Conservation (phyloP, 2,329 filamentous ascomycete genomes). For the Alternaria novae-zelandiae region DNA sequence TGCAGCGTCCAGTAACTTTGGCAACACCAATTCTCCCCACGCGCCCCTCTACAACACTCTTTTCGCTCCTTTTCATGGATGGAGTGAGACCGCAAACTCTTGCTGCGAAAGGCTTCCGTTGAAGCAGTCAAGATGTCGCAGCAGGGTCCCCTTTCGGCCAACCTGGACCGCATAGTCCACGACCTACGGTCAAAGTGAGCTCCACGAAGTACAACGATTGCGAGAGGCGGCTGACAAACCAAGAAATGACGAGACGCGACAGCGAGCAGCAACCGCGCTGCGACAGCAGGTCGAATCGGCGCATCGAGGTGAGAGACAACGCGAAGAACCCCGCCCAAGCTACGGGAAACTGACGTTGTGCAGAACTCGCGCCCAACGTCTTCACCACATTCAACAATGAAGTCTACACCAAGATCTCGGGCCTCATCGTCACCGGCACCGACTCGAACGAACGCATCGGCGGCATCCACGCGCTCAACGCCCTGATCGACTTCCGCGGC, state of each 20-base stretch:
- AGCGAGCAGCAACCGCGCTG: conserved; percentile 53
- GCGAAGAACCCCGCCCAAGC: conserved; percentile 17
- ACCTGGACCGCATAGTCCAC: conserved; percentile 61
- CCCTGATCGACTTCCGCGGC: conserved; percentile 93
- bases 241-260: conserved; percentile 54
- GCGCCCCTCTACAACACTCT: conserved; percentile 8
- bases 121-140: conserved; percentile 48
- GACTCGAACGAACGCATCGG: conserved; percentile 89
- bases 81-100: conserved; percentile 23
- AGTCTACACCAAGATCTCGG: conserved; percentile 69
- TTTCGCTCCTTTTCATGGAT: conserved; percentile 43
- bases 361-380: conserved; percentile 80
- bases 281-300: conserved; percentile 53
- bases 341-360: conserved; percentile 23
- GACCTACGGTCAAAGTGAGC: conserved; percentile 64
- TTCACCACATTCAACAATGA: conserved; percentile 75
- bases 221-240: conserved; percentile 17
- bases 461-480: conserved; percentile 89
- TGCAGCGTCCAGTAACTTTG: conserved; percentile 21
- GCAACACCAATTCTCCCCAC: conserved; percentile 19
- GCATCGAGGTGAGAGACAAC: conserved; percentile 51
- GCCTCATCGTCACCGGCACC: conserved; percentile 81
- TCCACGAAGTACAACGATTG: neutral
- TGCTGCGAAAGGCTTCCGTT: conserved; percentile 42
- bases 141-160: conserved; percentile 38